Percentiles rank a stretch among this genome's conserved stretches.
These are phyloP conservation scores for Camelina hispida DNA, from an alignment of 345 rosid species.

Conservation along the genomic window DNA sequence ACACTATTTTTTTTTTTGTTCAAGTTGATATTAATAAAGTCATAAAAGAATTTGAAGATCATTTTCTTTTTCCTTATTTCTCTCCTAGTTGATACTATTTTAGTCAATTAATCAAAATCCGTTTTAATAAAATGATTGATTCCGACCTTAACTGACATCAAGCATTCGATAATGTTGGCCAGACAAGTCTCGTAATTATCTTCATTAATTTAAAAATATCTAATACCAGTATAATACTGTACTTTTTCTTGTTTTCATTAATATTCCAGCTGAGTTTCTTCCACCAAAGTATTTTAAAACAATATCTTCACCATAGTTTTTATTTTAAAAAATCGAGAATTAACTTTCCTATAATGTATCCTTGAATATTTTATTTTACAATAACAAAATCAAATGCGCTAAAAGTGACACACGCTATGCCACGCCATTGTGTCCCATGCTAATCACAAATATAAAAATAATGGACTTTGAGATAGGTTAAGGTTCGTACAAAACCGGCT, in stretches of 20 bases:
- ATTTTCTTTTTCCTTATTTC: neutral
- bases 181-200: constrained; percentile 13
- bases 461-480: neutral
- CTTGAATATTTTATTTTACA: neutral
- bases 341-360: neutral
- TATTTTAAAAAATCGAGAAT: neutral
- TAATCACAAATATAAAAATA: neutral
- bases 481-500: constrained; percentile 11
- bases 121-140: constrained; percentile 17
- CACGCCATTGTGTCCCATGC: neutral
- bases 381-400: neutral
- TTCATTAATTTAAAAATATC: neutral
- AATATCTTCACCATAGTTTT: neutral
- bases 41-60: neutral
- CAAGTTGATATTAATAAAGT: constrained; percentile 31
- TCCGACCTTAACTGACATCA: constrained; percentile 38
- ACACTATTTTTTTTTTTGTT: constrained; percentile 26
- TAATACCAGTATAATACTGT: neutral
- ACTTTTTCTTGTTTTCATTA: neutral
- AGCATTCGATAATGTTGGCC: constrained; percentile 35
- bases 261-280: neutral
- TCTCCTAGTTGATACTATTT: constrained; percentile 23
- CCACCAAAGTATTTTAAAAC: neutral
- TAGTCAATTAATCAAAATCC: constrained; percentile 28
- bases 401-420: constrained; percentile 11